These are phyloP conservation scores for Odontarrhena argentea DNA, from an alignment of 345 rosid genomes.

Conservation along the genomic window DNA sequence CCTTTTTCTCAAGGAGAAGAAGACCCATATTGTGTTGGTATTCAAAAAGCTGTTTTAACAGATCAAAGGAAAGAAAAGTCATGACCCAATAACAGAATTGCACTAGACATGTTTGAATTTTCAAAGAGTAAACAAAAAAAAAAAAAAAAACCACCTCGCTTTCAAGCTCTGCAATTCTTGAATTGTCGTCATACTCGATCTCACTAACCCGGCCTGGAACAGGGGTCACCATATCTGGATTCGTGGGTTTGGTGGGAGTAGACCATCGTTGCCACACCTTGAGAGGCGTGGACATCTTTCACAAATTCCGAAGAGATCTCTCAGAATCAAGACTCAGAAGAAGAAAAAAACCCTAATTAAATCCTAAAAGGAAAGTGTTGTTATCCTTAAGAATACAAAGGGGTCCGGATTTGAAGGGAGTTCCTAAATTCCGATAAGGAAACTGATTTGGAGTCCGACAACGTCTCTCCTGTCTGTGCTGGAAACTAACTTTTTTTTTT, in stretches of 20 bases:
- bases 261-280: conserved; percentile 74
- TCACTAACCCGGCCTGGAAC: conserved; percentile 42
- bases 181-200: conserved; percentile 42
- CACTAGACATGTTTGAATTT: too few relatives aligned
- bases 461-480: conserved; percentile 58
- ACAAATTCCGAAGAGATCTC: conserved; percentile 37
- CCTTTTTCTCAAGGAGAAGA: conserved; percentile 88
- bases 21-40: conserved; percentile 96
- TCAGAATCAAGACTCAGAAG: conserved; percentile 29
- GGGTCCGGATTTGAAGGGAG: conserved; percentile 66
- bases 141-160: conserved; percentile 68
- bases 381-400: background rate
- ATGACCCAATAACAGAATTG: background rate
- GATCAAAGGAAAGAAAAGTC: background rate
- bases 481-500: conserved; percentile 44
- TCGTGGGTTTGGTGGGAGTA: conserved; percentile 49
- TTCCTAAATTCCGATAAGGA: conserved; percentile 68
- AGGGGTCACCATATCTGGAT: conserved; percentile 52
- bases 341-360: conserved; percentile 30
- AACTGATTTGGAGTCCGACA: conserved; percentile 74
- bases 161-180: conserved; percentile 63
- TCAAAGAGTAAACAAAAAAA: background rate
- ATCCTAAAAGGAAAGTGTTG: conserved; percentile 1
- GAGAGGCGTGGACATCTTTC: conserved; percentile 79
- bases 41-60: conserved; percentile 66